Base-by-base conservation (phyloP, 2,329 filamentous ascomycete genomes). In the Chaetomium sp. region DNA sequence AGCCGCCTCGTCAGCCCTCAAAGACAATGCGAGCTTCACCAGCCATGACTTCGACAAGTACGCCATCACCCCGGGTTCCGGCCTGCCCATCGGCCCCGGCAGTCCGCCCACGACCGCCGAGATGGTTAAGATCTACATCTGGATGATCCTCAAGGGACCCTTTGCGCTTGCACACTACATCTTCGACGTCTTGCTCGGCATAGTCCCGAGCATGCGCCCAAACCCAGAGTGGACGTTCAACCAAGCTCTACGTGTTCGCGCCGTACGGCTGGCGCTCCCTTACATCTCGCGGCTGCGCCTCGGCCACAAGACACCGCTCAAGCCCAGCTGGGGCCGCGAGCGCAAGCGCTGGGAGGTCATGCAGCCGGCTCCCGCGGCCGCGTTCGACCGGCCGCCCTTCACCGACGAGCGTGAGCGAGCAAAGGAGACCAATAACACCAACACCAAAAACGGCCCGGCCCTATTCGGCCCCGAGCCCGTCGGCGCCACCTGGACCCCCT, bases 401-500 rank as follows among this genome's bases (percentile, higher is more conserved):
- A 27, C 19, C 19, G 19, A 27, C 19, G 19, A 27, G 19, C 19
- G 19, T 27, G 19, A 27, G 19, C 19, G 19, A 27, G 19, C 19
- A 27, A 27, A 27, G 19, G 19, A 27, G 19, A 4, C 40, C 40
- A 42, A 7, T 3, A n/a, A 7, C 7, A 42, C 3, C 11, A 14
- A 7, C 11, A 12, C 37, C 8, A 12, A n/a, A 42, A 12, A n/a
- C 6, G 40, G 10, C 11, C 6, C 40, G 7, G 5, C 12, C 47
- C 51, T n/a, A 55, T 64, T 14, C 50, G 54, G 37, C 63, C 19
- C 64, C 8, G 50, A 40, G 34, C 43, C 54, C 3, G 37, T 66
- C 12, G 64, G 63, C 14, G 54, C 57, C 32, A 65, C 62, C 3
- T 66, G 64, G 64, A 65, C 63, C 8, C 64, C 64, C 3, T 55